Conservation (phyloP, 2,329 filamentous ascomycete species). For the Calycina herbarum region DNA sequence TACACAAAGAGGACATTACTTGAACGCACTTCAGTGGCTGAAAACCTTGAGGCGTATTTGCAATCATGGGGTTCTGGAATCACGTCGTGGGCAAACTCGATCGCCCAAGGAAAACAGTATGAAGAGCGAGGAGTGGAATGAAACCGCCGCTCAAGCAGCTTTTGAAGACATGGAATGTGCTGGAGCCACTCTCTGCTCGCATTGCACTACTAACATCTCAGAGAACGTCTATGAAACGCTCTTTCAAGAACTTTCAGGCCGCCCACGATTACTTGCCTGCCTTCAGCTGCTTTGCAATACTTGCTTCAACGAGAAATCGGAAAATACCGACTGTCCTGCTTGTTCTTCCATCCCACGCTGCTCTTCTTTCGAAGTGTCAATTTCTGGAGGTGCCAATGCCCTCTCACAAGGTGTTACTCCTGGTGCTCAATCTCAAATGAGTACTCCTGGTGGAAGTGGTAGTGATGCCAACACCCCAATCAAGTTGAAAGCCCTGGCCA, state of each 20-base stretch:
- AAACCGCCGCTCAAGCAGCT: background rate
- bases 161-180: background rate
- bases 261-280: too few relatives aligned
- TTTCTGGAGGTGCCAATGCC: background rate
- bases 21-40: background rate
- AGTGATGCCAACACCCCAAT: background rate
- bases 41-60: background rate
- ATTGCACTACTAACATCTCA: background rate
- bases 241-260: too few relatives aligned
- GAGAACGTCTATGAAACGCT: background rate
- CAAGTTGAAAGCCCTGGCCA: background rate
- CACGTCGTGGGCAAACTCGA: background rate
- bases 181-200: background rate
- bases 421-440: too few relatives aligned
- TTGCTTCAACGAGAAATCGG: too few relatives aligned
- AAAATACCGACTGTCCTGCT: background rate
- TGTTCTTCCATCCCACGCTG: background rate
- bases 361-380: background rate
- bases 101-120: background rate
- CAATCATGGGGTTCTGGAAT: background rate
- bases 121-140: background rate
- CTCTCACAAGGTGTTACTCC: too few relatives aligned
- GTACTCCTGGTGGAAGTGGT: too few relatives aligned
- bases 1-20: background rate
- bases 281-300: too few relatives aligned